Evolutionary conservation across 1,139 yeast genomes (phyloP), one percentile per base, ranked within the genome.

Genomic region (Blastobotrys serpentis): DNA sequence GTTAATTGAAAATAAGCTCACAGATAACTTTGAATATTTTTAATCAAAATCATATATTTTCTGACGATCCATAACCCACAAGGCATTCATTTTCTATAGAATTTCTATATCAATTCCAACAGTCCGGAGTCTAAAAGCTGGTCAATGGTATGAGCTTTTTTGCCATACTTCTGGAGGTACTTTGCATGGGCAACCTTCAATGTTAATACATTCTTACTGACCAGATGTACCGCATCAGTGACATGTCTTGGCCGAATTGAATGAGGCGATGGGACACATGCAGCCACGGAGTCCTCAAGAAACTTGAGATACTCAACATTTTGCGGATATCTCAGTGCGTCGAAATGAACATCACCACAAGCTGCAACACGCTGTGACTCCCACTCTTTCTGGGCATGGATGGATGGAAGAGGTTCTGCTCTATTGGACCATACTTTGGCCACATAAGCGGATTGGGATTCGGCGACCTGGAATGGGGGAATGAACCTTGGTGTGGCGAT

Each of bases 391-490:
- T 75, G 73, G n/a, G 68, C 73, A 37, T 66, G 68, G 4, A 63
- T 52, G 0, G 69, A 37, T 0, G 86, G 84, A 3, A 81, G 61
- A 23, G 26, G 26, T 7, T 56, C 42, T 10, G 79, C 60, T 33
- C 75, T 67, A 1, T 78, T 77, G 2, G 74, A 64, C 71, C 79
- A 81, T 3, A 81, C 74, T 54, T 84, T 73, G 10, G 81, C 77
- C 32, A 81, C 66, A 58, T 78, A 72, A 3, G 78, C 72, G 1
- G 78, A 83, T 58, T 82, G 86, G 10, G 78, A 64, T 58, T 83
- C 87, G 1, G 83, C 73, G 2, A 76, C 60, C 43, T 84, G 77
- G 55, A 82, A 77, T 1, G 87, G 86, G 13, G 82, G 70, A 13
- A 79, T 76, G 53, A 72, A 71, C 52, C 77, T 70, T 10, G 81